Evolutionary conservation across 257 asterid genomes (phyloP).

Genomic region (Leonotis leonurus): DNA sequence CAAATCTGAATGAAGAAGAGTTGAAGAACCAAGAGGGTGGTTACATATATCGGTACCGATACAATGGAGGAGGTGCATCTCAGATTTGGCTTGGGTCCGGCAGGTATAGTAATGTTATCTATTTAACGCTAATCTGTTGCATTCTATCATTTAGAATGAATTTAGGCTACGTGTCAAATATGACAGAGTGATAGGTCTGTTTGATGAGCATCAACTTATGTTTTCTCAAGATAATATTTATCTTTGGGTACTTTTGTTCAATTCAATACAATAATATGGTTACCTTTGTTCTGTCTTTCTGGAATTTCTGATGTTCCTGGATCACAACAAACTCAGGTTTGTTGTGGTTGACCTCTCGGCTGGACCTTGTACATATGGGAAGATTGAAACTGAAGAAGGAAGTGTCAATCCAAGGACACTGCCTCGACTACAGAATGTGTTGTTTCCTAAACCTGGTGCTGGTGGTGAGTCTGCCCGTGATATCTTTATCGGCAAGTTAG

Average conservation of each 20-base stretch:
- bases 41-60: slow-evolving; percentile 84
- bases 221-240: background rate
- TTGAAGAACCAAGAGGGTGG: slow-evolving; percentile 89
- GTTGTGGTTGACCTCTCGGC: slow-evolving; percentile 96
- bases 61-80: slow-evolving; percentile 97
- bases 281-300: background rate
- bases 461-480: slow-evolving; percentile 46
- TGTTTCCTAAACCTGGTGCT: slow-evolving; percentile 42
- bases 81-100: slow-evolving; percentile 99
- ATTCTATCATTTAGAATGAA: background rate
- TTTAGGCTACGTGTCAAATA: background rate
- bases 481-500: slow-evolving; percentile 63
- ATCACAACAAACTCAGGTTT: slow-evolving; percentile 49
- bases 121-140: background rate
- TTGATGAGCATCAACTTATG: background rate
- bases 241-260: too few relatives aligned
- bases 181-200: background rate
- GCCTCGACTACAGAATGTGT: slow-evolving; percentile 66
- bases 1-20: slow-evolving; percentile 70
- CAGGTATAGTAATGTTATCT: slow-evolving; percentile 43
- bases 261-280: too few relatives aligned
- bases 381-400: slow-evolving; percentile 99
- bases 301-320: slow-evolving; percentile 16
- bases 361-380: slow-evolving; percentile 98
- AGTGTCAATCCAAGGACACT: slow-evolving; percentile 74